Evolutionary conservation across 495 filamentous ascomycete species (phyloP).

Genomic region (Neurospora discreta): DNA sequence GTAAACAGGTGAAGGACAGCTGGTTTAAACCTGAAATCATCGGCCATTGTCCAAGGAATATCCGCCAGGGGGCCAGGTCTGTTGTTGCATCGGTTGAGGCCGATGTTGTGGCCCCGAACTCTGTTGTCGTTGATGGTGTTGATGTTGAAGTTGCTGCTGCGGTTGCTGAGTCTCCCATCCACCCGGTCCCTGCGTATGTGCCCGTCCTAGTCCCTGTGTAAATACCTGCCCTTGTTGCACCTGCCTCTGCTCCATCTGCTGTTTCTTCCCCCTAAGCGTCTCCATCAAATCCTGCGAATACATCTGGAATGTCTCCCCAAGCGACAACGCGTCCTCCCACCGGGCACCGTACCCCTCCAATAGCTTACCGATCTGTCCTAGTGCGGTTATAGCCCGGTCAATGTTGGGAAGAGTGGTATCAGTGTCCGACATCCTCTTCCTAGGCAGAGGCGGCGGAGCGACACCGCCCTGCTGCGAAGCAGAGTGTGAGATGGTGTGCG

Average conservation of each 20-base stretch:
- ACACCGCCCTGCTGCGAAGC: slow-evolving; percentile 14
- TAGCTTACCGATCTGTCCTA: slow-evolving; percentile 33
- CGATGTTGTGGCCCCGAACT: background rate
- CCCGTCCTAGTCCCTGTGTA: slow-evolving; percentile 11
- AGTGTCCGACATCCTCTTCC: slow-evolving; percentile 18
- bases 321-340: slow-evolving; percentile 35
- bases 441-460: slow-evolving; percentile 21
- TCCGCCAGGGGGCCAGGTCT: background rate
- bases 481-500: slow-evolving; percentile 17
- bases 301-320: slow-evolving; percentile 33
- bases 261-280: slow-evolving; percentile 17
- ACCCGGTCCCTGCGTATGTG: background rate
- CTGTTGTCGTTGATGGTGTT: slow-evolving; percentile 8
- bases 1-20: no score
- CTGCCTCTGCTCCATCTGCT: slow-evolving; percentile 4
- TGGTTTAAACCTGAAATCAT: background rate
- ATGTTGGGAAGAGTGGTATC: slow-evolving; percentile 26
- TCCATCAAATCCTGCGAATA: slow-evolving; percentile 25
- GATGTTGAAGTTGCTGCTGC: background rate
- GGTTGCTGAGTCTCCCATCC: background rate
- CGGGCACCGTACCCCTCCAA: slow-evolving; percentile 38
- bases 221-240: slow-evolving; percentile 9
- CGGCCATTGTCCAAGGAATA: background rate
- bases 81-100: background rate
- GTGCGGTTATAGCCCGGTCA: slow-evolving; percentile 32